Evolutionary conservation across 345 rosid genomes (phyloP).

Genomic region (Arabis alpina): DNA sequence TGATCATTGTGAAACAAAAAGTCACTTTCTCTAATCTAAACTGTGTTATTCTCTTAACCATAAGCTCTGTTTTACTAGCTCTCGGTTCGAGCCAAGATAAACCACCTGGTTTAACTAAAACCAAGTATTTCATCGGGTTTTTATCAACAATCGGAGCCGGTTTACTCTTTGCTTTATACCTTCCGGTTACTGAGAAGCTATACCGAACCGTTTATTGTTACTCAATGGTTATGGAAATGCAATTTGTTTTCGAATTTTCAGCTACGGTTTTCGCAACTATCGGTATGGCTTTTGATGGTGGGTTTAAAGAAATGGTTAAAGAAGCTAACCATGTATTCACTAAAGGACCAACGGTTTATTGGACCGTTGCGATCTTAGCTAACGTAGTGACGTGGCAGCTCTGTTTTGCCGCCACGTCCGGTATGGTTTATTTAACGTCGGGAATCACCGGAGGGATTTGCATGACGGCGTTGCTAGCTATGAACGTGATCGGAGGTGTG

Average conservation of each 20-base stretch:
- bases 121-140: constrained; percentile 75
- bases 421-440: constrained; percentile 82
- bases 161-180: constrained; percentile 76
- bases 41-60: constrained; percentile 72
- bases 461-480: constrained; percentile 81
- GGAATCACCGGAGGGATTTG: constrained; percentile 86
- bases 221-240: constrained; percentile 90
- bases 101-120: constrained; percentile 51
- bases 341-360: constrained; percentile 53
- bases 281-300: constrained; percentile 62
- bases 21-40: constrained; percentile 83
- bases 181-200: constrained; percentile 77
- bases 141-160: constrained; percentile 78
- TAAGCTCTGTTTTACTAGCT: constrained; percentile 75
- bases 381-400: constrained; percentile 90
- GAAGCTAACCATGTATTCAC: constrained; percentile 54
- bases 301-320: constrained; percentile 55
- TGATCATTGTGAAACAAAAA: constrained; percentile 72
- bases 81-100: constrained; percentile 61
- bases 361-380: constrained; percentile 44
- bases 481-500: constrained; percentile 89
- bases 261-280: constrained; percentile 62
- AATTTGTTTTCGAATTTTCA: constrained; percentile 65
- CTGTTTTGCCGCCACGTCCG: constrained; percentile 89
- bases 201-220: constrained; percentile 68